These are phyloP conservation scores for Xylaria arbuscula DNA, from an alignment of 2,329 filamentous ascomycete genomes.

Conservation along the genomic window DNA sequence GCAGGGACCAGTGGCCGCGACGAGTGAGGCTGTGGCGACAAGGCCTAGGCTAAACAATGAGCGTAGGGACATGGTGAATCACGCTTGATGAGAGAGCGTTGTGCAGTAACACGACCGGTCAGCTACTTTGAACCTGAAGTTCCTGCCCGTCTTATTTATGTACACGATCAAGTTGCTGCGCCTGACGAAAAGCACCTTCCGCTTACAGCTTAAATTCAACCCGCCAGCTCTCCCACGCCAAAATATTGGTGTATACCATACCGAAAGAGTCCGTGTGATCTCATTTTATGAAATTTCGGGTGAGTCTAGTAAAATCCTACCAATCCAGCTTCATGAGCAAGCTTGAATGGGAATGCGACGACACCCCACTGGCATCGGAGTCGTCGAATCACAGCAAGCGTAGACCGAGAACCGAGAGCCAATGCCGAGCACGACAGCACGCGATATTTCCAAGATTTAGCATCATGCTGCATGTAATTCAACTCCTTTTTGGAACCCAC, in stretches of 20 bases:
- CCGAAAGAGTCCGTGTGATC: neutral
- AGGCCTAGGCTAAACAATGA: slow-evolving; percentile 2
- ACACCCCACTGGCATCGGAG: neutral
- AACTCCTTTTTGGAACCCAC: neutral
- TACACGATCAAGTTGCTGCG: neutral
- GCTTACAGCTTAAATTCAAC: neutral
- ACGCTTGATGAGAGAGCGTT: neutral
- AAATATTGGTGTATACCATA: neutral
- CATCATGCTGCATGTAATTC: neutral
- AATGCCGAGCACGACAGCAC: slow-evolving; percentile 18
- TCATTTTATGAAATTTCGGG: neutral
- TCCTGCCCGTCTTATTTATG: neutral
- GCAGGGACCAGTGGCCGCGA: slow-evolving; percentile 63
- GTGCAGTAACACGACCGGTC: neutral
- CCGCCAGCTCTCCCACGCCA: neutral
- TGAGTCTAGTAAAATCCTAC: neutral
- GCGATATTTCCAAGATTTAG: slow-evolving; percentile 1
- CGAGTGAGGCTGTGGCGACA: slow-evolving; percentile 30
- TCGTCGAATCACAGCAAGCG: slow-evolving; percentile 4
- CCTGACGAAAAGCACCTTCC: neutral
- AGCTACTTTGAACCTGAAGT: neutral
- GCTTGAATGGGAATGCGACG: neutral
- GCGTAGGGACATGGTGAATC: neutral
- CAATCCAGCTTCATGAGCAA: neutral
- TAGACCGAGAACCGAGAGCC: slow-evolving; percentile 15